Evolutionary conservation across 2,329 filamentous ascomycete genomes (phyloP).

Genomic region (Penicillium paneum): DNA sequence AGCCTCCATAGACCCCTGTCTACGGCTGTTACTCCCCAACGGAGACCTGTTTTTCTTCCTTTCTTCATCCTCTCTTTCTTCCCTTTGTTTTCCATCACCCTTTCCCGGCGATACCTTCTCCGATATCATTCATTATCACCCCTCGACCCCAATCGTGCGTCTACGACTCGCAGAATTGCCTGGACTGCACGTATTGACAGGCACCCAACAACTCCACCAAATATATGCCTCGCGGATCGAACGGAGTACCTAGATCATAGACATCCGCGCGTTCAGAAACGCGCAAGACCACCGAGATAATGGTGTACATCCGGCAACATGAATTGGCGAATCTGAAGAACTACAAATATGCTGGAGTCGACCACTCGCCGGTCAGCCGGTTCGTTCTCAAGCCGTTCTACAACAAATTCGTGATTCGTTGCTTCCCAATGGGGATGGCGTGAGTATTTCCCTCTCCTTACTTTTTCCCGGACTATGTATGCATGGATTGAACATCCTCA

Average conservation of each 20-base stretch:
- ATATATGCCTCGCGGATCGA: constrained; percentile 1
- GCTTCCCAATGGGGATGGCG: constrained; percentile 95
- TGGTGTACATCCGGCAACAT: constrained; percentile 95
- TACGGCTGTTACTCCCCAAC: neutral
- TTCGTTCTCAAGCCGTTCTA: constrained; percentile 98
- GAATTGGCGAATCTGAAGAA: constrained; percentile 82
- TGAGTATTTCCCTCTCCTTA: constrained; percentile 42
- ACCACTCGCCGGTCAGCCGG: constrained; percentile 83
- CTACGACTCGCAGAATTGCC: neutral
- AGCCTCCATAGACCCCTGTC: neutral
- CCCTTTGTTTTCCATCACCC: neutral
- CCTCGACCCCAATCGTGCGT: neutral
- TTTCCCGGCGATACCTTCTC: neutral
- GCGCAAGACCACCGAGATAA: constrained; percentile 41
- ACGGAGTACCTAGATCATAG: neutral
- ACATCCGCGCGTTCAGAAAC: constrained; percentile 1
- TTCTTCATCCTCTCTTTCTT: neutral
- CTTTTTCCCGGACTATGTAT: neutral
- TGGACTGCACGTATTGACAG: neutral
- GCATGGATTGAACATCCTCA: constrained; percentile 9
- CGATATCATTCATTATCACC: neutral
- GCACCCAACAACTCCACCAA: neutral
- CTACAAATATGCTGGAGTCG: constrained; percentile 93
- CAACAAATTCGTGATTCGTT: constrained; percentile 86
- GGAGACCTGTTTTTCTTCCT: neutral